Conservation (phyloP, 305 asterid genomes). For the Andrographis paniculata region DNA sequence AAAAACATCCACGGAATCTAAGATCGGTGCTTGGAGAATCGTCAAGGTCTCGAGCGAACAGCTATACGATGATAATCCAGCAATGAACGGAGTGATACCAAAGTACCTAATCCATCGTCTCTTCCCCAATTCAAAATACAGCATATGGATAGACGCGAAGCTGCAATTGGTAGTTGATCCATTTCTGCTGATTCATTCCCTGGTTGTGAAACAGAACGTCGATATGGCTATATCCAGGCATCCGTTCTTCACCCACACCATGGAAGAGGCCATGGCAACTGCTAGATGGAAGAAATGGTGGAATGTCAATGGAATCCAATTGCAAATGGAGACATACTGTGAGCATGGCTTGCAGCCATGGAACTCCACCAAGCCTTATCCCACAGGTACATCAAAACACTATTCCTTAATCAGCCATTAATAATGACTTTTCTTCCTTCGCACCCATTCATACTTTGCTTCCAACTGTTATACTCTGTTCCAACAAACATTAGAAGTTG, state of each 20-base stretch:
- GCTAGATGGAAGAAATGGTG: slow-evolving; percentile 92
- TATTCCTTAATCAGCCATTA: not conserved
- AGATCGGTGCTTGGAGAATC: slow-evolving; percentile 77
- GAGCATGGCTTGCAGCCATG: slow-evolving; percentile 76
- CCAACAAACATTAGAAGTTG: not conserved
- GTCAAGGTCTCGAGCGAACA: slow-evolving; percentile 33
- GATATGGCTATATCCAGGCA: slow-evolving; percentile 83
- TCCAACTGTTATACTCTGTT: not conserved
- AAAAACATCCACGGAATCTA: slow-evolving; percentile 23
- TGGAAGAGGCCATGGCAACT: slow-evolving; percentile 89
- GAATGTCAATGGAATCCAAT: slow-evolving; percentile 50
- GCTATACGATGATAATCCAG: slow-evolving; percentile 52
- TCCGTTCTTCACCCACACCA: slow-evolving; percentile 54
- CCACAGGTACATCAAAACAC: slow-evolving; percentile 50
- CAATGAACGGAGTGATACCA: slow-evolving; percentile 82
- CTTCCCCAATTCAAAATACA: slow-evolving; percentile 68
- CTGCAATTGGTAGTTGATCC: slow-evolving; percentile 82
- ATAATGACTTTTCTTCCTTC: not conserved
- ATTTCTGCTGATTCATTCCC: slow-evolving; percentile 55
- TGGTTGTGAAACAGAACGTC: slow-evolving; percentile 39
- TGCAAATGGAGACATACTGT: slow-evolving; percentile 78
- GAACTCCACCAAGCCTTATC: slow-evolving; percentile 57
- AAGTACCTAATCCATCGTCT: slow-evolving; percentile 70
- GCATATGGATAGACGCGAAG: slow-evolving; percentile 88
- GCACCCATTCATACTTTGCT: not conserved